Base-by-base conservation (phyloP, 306 rosid species). In the Amphicarpaea edgeworthii region DNA sequence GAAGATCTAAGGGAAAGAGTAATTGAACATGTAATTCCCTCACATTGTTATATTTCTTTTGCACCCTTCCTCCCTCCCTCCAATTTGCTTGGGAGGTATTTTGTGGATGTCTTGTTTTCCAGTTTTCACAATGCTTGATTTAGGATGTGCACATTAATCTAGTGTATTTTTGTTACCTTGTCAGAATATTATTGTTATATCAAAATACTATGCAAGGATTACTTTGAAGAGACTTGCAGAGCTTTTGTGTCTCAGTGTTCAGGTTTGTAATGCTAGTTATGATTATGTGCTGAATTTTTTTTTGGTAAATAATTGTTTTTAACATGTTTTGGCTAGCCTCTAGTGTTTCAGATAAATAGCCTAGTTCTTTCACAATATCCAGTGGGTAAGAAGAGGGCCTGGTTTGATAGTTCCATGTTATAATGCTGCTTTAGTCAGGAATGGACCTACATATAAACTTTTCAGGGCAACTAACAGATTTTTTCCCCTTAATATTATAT, bases 1-100 rank as follows among this genome's bases (percentile, higher is more conserved):
- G 91, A 87, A 82, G 98, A 93, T 86, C 89, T 90, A 43, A 88
- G 69, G 85, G 93, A 88, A 82, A 88, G 98, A 86, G 85, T 90
- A 38, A 90, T 93, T 21, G 98, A 93, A 79, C 98, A 93, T 72
- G 96, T 93, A 78, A 37, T 72, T 78, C 4, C 12, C 53, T 72
- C 11, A 26, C 66, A 64, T 34, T 12, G 11, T 24, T 4, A 15
- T 61, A 10, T 21, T 57, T 59, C 58, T 26, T 66, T 40, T 4
- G 7, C 14, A 42, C 7, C 8, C 21, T n/a, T 0, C 40, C 47
- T 19, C 17, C 62, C 30, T 53, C 19, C 23, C 50, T 17, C 61
- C 79, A 28, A 45, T 63, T 32, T 24, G 41, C 19, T 53, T 47
- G 65, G 77, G 37, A 45, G n/a, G 23, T 78, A 73, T 57, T 74